Evolutionary conservation across 2,329 filamentous ascomycete species (phyloP).

Genomic region (Aschersonia sp.): DNA sequence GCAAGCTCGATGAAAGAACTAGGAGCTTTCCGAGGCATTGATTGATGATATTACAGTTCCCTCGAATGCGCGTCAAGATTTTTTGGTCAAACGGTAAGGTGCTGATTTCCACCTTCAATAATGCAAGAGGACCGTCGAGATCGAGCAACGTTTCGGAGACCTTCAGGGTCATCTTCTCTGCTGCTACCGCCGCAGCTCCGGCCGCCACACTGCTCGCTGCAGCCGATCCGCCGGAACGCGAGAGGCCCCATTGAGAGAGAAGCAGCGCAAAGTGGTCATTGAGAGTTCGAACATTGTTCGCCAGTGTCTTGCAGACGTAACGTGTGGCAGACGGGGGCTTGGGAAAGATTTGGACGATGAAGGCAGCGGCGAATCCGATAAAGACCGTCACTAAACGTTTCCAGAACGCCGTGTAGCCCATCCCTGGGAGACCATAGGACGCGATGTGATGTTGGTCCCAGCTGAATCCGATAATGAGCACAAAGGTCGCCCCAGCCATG

Average conservation of each 20-base stretch:
- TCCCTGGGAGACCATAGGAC: conserved; percentile 29
- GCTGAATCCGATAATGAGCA: conserved; percentile 30
- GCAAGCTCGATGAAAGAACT: conserved; percentile 19
- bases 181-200: conserved; percentile 9
- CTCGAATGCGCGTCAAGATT: conserved; percentile 14
- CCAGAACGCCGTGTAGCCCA: conserved; percentile 33
- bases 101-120: conserved; percentile 16
- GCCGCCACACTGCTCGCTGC: too few relatives aligned
- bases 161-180: conserved; percentile 14
- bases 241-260: conserved; percentile 26
- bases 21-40: conserved; percentile 17
- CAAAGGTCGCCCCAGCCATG: conserved; percentile 22
- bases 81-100: conserved; percentile 15
- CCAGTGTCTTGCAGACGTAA: conserved; percentile 28
- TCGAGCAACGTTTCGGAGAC: conserved; percentile 14
- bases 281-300: conserved; percentile 24
- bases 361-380: conserved; percentile 26
- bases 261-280: conserved; percentile 34
- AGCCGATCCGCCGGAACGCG: conserved; percentile 9
- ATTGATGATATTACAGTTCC: conserved; percentile 18
- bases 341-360: conserved; percentile 31
- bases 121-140: conserved; percentile 11
- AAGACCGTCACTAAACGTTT: conserved; percentile 27
- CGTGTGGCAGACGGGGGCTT: conserved; percentile 28
- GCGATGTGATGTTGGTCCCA: conserved; percentile 26